Evolutionary conservation across 2,329 filamentous ascomycete species (phyloP).

Genomic region (Aspergillus uvarum): DNA sequence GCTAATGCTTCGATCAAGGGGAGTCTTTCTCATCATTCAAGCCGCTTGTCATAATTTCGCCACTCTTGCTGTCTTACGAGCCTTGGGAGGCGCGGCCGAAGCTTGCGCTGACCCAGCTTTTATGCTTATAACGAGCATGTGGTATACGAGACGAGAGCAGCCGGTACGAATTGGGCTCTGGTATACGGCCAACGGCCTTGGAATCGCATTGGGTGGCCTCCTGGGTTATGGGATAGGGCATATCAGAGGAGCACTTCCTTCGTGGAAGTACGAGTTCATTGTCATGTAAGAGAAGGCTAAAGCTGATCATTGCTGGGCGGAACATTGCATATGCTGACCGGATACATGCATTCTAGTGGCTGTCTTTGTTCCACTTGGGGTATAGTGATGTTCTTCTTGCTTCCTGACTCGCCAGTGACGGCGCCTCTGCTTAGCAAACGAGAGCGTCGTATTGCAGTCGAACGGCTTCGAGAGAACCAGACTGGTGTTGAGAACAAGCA

Average conservation of each 20-base stretch:
- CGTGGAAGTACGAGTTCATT: slow-evolving; percentile 69
- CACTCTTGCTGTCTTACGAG: slow-evolving; percentile 57
- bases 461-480: slow-evolving; percentile 57
- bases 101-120: slow-evolving; percentile 60
- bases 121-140: slow-evolving; percentile 66
- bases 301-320: not conserved
- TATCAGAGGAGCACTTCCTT: slow-evolving; percentile 56
- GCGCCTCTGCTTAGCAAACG: slow-evolving; percentile 52
- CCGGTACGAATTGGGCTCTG: slow-evolving; percentile 60
- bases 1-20: slow-evolving; percentile 27
- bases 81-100: slow-evolving; percentile 58
- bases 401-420: slow-evolving; percentile 59
- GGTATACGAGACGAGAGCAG: slow-evolving; percentile 63
- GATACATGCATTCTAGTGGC: slow-evolving; percentile 29
- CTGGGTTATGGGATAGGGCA: slow-evolving; percentile 62
- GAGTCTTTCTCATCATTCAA: slow-evolving; percentile 53
- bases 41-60: slow-evolving; percentile 56
- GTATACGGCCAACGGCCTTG: slow-evolving; percentile 61
- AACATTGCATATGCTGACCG: not conserved
- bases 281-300: slow-evolving; percentile 48
- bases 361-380: slow-evolving; percentile 61
- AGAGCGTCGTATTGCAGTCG: slow-evolving; percentile 57
- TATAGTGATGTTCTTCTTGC: slow-evolving; percentile 56
- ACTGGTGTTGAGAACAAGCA: slow-evolving; percentile 60
- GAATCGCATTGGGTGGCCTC: slow-evolving; percentile 59